phyloP scores from a whole-genome alignment of 1,284 basidiomycete genomes.

The Ustilago cynodontis region DNA sequence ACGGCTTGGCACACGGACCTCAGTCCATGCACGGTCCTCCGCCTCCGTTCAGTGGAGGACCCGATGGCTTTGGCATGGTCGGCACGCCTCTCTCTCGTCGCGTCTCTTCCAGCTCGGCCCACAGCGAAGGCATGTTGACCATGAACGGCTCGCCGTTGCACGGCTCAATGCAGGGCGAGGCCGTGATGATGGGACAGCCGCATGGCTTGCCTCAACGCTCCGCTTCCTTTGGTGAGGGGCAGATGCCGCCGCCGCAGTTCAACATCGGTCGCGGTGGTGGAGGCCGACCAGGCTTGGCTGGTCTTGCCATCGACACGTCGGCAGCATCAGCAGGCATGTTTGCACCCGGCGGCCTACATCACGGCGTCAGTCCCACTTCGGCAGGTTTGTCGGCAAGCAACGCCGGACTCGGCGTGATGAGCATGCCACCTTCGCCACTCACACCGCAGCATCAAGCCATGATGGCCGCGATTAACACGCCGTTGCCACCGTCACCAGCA shows the following conservation, averaged over 20 bases:
- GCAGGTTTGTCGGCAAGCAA: conserved; percentile 44
- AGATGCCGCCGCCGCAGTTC: conserved; percentile 47
- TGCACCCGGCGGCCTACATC: conserved; percentile 29
- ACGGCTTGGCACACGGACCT: conserved; percentile 13
- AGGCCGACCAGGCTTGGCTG: conserved; percentile 26
- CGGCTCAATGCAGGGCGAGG: conserved; percentile 39
- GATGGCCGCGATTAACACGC: conserved; percentile 60
- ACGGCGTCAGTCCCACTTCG: conserved; percentile 35
- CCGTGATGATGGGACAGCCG: conserved; percentile 29
- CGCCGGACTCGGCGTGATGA: conserved; percentile 52
- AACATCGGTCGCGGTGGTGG: conserved; percentile 25
- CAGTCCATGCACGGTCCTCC: conserved; percentile 20
- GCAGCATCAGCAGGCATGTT: conserved; percentile 36
- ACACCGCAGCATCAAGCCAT: conserved; percentile 55
- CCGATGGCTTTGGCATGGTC: conserved; percentile 29
- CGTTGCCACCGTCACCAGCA: conserved; percentile 60
- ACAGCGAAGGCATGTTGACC: conserved; percentile 46
- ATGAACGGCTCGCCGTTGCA: conserved; percentile 48
- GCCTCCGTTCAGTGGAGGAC: conserved; percentile 11
- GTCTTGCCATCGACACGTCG: conserved; percentile 54
- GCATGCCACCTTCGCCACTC: conserved; percentile 50
- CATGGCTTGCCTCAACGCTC: conserved; percentile 40
- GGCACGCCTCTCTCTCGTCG: conserved; percentile 44
- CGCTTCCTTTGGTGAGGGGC: conserved; percentile 49
- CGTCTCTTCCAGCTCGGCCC: conserved; percentile 45